Base-by-base conservation (phyloP, 108 stramenopile species). In the Epithemia pelagica region DNA sequence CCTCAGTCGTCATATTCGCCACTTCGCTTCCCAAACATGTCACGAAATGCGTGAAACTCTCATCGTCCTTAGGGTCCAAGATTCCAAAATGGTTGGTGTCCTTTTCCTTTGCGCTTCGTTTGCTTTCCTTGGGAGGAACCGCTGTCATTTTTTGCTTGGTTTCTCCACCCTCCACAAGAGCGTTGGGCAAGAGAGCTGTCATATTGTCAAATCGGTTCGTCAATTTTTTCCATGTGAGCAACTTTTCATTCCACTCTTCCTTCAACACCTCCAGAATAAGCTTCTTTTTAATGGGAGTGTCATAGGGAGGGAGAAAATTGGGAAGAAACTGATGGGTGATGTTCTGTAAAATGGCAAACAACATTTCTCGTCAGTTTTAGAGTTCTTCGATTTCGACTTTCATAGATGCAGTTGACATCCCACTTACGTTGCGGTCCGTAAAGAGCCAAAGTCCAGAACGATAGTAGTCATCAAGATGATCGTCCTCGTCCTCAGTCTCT, bases 221-320 rank as follows among this genome's bases (percentile, higher is more conserved):
- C 10, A 46, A 15, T 46, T 46, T 46, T 65, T 90, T 89, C 89
- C 89, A 93, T 0, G 78, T 75, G 37, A 90, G 59, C 3, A 76
- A 76, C 57, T 81, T 74, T 64, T 93, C 92, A 66, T 93, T 86
- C 92, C 92, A 93, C 33, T 87, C 84, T 61, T 93, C 87, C 0
- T 66, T 69, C 64, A 93, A 70, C 52, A 83, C 82, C 37, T 85
- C 82, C 51, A 88, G 69, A 58, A 93, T 93, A 26, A 89, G 82
- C 60, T 79, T 71, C 62, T 78, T 72, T 72, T 90, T 93, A 51
- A 85, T 82, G 28, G 80, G 76, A 8, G 87, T 89, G 66, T 92
- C 78, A 65, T 93, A 93, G 7, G 92, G 92, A 31, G 89, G 92
- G 0, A 89, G 76, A 66, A 93, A 93, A 71, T 93, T 93, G 62